A percentile compares a stretch with the other conserved stretches of the same genome.
Evolutionary conservation across 495 filamentous ascomycete genomes (phyloP).

Genomic region (Extremus antarcticus): DNA sequence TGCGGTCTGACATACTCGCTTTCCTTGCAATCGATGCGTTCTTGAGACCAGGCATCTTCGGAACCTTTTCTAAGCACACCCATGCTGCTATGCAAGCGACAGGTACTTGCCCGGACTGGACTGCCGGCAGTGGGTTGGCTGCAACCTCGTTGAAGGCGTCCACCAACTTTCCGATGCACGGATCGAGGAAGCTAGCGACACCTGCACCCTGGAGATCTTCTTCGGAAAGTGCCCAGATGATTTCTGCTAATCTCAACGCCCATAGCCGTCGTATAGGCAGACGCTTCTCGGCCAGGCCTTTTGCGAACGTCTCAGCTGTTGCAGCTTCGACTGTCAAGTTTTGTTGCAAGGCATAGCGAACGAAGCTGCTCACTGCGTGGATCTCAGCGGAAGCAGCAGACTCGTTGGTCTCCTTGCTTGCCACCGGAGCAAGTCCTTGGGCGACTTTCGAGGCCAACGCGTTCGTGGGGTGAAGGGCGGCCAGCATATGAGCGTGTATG

Average conservation of each 20-base stretch:
- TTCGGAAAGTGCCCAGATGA: conserved; percentile 46
- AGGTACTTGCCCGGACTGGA: conserved; percentile 64
- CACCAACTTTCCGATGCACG: conserved; percentile 54
- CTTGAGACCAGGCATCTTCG: conserved; percentile 33
- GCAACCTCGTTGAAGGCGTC: conserved; percentile 64
- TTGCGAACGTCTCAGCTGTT: conserved; percentile 58
- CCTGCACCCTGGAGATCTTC: conserved; percentile 36
- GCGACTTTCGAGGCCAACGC: conserved; percentile 55
- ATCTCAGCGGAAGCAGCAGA: conserved; percentile 64
- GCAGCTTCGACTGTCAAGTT: conserved; percentile 48
- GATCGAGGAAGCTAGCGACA: conserved; percentile 39
- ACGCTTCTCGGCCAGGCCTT: conserved; percentile 78
- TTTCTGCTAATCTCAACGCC: conserved; percentile 61
- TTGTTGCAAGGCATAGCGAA: conserved; percentile 47
- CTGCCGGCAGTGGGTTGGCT: conserved; percentile 61
- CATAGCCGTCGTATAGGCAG: conserved; percentile 67
- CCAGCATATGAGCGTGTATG: conserved; percentile 66
- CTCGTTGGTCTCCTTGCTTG: conserved; percentile 79
- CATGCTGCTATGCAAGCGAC: conserved; percentile 64
- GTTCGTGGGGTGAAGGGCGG: conserved; percentile 44
- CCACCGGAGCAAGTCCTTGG: conserved; percentile 49
- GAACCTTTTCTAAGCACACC: conserved; percentile 40
- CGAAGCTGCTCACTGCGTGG: conserved; percentile 51
- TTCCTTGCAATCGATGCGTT: conserved; percentile 44
- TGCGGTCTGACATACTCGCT: conserved; percentile 47